These are phyloP conservation scores for Cetradonia linearis DNA, from an alignment of 495 filamentous ascomycete genomes.

Conservation along the genomic window DNA sequence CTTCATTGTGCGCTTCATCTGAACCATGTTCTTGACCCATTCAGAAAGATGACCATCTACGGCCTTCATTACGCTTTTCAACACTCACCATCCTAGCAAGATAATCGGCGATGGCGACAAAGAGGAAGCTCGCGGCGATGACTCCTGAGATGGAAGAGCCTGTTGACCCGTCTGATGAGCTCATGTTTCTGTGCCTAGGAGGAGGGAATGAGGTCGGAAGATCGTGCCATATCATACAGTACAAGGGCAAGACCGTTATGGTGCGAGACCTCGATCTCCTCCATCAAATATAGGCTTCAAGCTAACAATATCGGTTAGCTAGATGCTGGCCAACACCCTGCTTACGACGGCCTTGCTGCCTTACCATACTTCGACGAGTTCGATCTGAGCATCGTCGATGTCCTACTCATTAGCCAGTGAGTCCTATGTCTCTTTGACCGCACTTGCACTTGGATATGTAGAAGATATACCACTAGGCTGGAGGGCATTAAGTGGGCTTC, in stretches of 20 bases:
- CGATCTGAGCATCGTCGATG: constrained; percentile 91
- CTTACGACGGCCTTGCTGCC: constrained; percentile 88
- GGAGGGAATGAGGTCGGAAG: constrained; percentile 95
- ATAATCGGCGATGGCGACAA: constrained; percentile 51
- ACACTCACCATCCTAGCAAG: not conserved
- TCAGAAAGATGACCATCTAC: not conserved
- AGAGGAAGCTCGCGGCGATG: constrained; percentile 63
- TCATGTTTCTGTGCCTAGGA: constrained; percentile 86
- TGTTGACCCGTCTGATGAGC: constrained; percentile 71
- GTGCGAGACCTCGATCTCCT: constrained; percentile 37
- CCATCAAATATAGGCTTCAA: not conserved
- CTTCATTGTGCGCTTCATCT: not conserved
- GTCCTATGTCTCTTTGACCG: constrained; percentile 32
- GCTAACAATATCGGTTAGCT: constrained; percentile 47
- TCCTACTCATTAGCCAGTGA: constrained; percentile 97
- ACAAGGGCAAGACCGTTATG: constrained; percentile 99
- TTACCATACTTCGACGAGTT: constrained; percentile 98
- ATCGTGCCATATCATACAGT: constrained; percentile 95
- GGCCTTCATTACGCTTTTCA: not conserved
- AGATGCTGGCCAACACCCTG: constrained; percentile 92
- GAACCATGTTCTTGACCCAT: not conserved
- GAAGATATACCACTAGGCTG: not conserved
- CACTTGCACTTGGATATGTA: not conserved
- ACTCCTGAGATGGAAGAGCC: constrained; percentile 49
- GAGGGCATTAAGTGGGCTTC: not conserved